phyloP scores from a whole-genome alignment of 345 rosid species.

The Euclidium syriacum region DNA sequence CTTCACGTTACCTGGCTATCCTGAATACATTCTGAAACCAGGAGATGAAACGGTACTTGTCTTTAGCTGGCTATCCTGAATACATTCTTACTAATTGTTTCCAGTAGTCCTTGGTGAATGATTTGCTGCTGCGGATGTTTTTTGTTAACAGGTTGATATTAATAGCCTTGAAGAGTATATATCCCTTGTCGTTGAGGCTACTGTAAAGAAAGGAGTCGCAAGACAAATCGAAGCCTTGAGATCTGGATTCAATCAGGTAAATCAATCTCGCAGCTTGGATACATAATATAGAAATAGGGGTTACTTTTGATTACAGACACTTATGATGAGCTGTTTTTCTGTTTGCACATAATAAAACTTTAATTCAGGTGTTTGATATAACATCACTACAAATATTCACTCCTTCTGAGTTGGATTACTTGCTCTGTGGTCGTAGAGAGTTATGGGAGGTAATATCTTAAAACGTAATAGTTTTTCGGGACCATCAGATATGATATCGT shows the following conservation, averaged over 20 bases:
- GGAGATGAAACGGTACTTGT: slow-evolving; percentile 75
- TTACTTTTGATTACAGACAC: neutral
- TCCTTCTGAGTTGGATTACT: slow-evolving; percentile 81
- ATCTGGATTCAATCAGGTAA: slow-evolving; percentile 95
- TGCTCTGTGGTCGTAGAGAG: slow-evolving; percentile 97
- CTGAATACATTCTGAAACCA: slow-evolving; percentile 70
- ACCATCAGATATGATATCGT: neutral
- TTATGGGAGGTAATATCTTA: slow-evolving; percentile 76
- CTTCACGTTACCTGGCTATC: slow-evolving; percentile 94
- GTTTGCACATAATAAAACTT: neutral
- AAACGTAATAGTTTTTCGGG: too few species aligned
- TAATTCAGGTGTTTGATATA: slow-evolving; percentile 82
- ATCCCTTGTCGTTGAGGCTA: slow-evolving; percentile 82
- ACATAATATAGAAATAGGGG: neutral
- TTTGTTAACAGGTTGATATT: slow-evolving; percentile 60
- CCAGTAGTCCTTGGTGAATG: neutral
- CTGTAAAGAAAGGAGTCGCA: slow-evolving; percentile 72
- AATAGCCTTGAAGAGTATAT: slow-evolving; percentile 85
- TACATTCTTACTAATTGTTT: neutral
- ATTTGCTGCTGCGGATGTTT: slow-evolving; percentile 10
- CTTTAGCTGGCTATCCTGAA: too few species aligned
- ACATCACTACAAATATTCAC: slow-evolving; percentile 88
- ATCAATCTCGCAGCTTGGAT: neutral
- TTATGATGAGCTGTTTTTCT: neutral
- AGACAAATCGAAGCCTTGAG: slow-evolving; percentile 90